Percentiles rank a stretch among this genome's conserved stretches.
Evolutionary conservation across 495 filamentous ascomycete genomes (phyloP).

Genomic region (Trichoderma virens): DNA sequence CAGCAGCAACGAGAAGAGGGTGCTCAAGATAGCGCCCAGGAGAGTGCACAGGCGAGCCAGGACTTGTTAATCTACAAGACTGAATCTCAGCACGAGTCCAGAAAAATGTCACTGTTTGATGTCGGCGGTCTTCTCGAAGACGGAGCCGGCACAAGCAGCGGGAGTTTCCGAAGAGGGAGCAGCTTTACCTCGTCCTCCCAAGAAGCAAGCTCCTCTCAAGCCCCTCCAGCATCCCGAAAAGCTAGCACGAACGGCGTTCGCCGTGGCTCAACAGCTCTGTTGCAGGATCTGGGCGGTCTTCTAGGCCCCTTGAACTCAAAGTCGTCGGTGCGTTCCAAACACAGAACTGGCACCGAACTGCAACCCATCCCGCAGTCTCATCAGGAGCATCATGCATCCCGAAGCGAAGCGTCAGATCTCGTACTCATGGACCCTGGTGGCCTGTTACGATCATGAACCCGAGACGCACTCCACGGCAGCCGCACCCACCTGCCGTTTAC

Average conservation of each 20-base stretch:
- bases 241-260: constrained; percentile 29
- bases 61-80: not conserved
- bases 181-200: constrained; percentile 19
- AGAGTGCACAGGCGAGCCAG: not conserved
- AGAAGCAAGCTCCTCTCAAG: constrained; percentile 23
- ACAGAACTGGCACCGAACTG: constrained; percentile 24
- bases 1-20: not conserved
- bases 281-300: constrained; percentile 54
- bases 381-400: constrained; percentile 16
- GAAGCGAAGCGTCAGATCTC: constrained; percentile 19
- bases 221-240: constrained; percentile 24
- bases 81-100: constrained; percentile 20
- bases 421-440: constrained; percentile 51
- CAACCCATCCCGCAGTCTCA: constrained; percentile 31
- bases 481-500: constrained; percentile 2
- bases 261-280: constrained; percentile 42
- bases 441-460: constrained; percentile 27
- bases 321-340: constrained; percentile 14
- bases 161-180: constrained; percentile 25
- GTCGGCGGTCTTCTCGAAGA: constrained; percentile 56
- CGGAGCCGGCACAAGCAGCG: constrained; percentile 18
- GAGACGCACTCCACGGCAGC: constrained; percentile 4
- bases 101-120: constrained; percentile 61
- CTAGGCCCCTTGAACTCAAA: constrained; percentile 26
- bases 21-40: not conserved